Evolutionary conservation across 345 rosid genomes (phyloP).

Genomic region (Cardamine chenopodiifolia): DNA sequence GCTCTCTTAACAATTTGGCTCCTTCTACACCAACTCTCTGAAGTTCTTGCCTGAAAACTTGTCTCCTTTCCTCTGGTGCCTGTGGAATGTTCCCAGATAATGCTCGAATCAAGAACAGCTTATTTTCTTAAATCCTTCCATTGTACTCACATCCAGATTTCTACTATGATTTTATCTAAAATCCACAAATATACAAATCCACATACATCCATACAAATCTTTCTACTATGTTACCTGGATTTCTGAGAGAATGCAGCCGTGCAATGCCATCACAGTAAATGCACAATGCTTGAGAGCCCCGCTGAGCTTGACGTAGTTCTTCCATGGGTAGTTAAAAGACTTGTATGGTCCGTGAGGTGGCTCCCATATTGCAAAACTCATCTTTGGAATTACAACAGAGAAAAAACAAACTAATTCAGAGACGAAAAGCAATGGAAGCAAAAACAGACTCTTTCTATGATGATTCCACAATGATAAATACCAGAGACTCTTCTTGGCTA

Average conservation of each 20-base stretch:
- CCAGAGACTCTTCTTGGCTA: constrained; percentile 94
- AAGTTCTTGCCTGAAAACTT: constrained; percentile 68
- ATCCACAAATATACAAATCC: not conserved
- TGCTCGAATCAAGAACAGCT: not conserved
- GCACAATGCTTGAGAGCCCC: constrained; percentile 97
- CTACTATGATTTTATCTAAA: not conserved
- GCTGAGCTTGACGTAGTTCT: constrained; percentile 80
- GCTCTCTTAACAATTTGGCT: constrained; percentile 71
- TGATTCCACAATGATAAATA: constrained; percentile 39
- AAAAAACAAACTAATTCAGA: constrained; percentile 4
- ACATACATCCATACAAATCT: not conserved
- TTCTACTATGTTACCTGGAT: constrained; percentile 64
- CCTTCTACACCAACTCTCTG: constrained; percentile 70
- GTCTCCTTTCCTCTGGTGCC: constrained; percentile 84
- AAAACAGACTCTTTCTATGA: not conserved
- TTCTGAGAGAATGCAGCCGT: constrained; percentile 93
- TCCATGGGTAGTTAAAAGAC: constrained; percentile 82
- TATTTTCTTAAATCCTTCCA: not conserved
- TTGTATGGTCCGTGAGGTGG: constrained; percentile 96
- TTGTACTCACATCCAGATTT: not conserved
- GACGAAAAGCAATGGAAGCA: not conserved
- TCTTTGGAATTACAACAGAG: constrained; percentile 44
- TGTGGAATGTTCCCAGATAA: constrained; percentile 30
- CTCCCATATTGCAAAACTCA: constrained; percentile 95
- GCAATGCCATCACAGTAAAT: constrained; percentile 91